A percentile compares a stretch with the other conserved stretches of the same genome.
These are phyloP conservation scores for Alternaria postmessia DNA, from an alignment of 2,329 filamentous ascomycete genomes.

Conservation along the genomic window DNA sequence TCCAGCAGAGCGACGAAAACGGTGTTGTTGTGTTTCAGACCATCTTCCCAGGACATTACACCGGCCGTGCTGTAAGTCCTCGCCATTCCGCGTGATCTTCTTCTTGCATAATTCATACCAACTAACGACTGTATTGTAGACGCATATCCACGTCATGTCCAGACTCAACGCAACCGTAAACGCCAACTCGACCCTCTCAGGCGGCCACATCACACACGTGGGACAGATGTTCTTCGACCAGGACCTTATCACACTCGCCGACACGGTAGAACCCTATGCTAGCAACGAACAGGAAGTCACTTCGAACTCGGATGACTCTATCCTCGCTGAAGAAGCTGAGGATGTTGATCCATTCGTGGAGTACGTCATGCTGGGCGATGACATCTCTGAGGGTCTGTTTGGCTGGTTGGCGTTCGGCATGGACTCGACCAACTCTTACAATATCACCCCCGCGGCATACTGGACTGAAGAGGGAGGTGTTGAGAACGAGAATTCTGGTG, in stretches of 20 bases:
- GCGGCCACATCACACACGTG: constrained; percentile 53
- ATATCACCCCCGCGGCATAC: constrained; percentile 40
- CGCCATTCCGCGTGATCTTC: background rate
- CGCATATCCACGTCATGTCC: constrained; percentile 55
- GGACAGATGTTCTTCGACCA: constrained; percentile 57
- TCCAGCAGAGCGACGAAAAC: constrained; percentile 57
- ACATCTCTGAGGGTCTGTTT: constrained; percentile 45
- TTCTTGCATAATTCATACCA: background rate
- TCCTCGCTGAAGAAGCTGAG: constrained; percentile 59
- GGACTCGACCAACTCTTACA: constrained; percentile 32
- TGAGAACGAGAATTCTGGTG: constrained; percentile 18
- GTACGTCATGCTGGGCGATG: constrained; percentile 65
- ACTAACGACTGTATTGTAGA: constrained; percentile 1
- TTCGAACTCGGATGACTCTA: constrained; percentile 60
- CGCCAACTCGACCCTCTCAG: constrained; percentile 50
- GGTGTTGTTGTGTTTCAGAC: constrained; percentile 60
- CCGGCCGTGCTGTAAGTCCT: constrained; percentile 36
- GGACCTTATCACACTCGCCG: constrained; percentile 54
- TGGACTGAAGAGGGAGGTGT: constrained; percentile 41
- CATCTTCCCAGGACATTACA: constrained; percentile 56
- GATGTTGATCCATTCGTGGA: constrained; percentile 65
- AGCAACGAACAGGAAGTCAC: constrained; percentile 57
- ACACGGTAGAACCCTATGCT: constrained; percentile 55
- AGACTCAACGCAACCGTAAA: constrained; percentile 48
- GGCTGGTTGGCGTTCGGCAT: constrained; percentile 48